A percentile compares a stretch with the other conserved stretches of the same genome.
Evolutionary conservation across 352 stramenopile species (phyloP).

Genomic region (Phytopythium oedochilum): DNA sequence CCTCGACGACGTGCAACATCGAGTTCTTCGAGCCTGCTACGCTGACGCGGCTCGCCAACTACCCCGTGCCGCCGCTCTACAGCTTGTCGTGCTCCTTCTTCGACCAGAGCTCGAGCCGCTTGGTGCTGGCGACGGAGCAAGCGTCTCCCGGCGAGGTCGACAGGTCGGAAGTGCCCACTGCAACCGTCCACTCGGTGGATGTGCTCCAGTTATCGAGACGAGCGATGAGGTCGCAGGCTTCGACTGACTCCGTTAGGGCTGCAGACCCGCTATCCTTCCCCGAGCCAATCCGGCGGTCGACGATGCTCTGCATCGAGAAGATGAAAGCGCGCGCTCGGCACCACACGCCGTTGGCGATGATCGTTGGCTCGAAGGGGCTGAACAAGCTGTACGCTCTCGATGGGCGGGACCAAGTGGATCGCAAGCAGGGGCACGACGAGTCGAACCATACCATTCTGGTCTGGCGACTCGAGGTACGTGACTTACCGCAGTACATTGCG

Average conservation of each 20-base stretch:
- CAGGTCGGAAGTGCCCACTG: constrained; percentile 11
- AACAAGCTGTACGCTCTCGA: constrained; percentile 32
- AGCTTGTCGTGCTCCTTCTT: constrained; percentile 36
- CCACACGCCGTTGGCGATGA: constrained; percentile 24
- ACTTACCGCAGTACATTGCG: constrained; percentile 11
- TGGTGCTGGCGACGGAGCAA: constrained; percentile 37
- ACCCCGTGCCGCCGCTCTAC: constrained; percentile 35
- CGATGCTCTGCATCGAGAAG: constrained; percentile 56
- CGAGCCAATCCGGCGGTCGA: constrained; percentile 1
- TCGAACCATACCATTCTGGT: constrained; percentile 12
- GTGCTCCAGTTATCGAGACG: constrained; percentile 48
- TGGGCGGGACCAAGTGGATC: neutral
- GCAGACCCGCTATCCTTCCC: neutral
- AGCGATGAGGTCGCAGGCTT: constrained; percentile 7
- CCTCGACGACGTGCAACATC: constrained; percentile 27
- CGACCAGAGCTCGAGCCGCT: constrained; percentile 25
- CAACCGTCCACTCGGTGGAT: constrained; percentile 40
- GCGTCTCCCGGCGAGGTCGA: neutral
- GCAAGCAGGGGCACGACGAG: neutral
- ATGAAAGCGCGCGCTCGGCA: constrained; percentile 24
- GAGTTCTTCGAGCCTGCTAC: constrained; percentile 61
- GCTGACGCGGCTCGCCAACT: constrained; percentile 49
- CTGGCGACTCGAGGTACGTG: constrained; percentile 14
- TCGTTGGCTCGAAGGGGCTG: constrained; percentile 25
- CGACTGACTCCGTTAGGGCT: neutral